phyloP scores from a whole-genome alignment of 805 yeast species.

The Candida parachauliodes region DNA sequence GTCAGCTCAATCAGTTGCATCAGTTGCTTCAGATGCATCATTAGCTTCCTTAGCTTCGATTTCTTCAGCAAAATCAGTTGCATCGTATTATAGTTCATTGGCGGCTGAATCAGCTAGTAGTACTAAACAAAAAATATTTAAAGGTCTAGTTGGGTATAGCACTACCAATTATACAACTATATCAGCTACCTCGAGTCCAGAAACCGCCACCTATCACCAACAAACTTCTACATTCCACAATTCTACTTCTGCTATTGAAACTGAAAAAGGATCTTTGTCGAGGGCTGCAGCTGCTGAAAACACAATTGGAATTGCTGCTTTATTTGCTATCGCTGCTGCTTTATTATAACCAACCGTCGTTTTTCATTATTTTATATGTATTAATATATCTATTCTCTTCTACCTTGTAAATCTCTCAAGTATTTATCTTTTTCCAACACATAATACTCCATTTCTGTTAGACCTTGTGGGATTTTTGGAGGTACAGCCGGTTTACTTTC shows the following conservation, averaged over 20 bases:
- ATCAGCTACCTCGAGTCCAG: neutral
- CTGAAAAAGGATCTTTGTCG: neutral
- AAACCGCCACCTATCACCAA: neutral
- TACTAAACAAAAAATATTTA: conserved; percentile 5
- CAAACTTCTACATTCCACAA: neutral
- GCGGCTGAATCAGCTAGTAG: conserved; percentile 6
- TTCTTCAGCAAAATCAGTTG: conserved; percentile 7
- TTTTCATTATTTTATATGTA: conserved; percentile 2
- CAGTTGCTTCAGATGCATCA: conserved; percentile 15
- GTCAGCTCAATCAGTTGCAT: conserved; percentile 15
- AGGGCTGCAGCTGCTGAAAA: neutral
- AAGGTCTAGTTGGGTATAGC: conserved; percentile 12
- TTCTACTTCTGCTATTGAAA: neutral
- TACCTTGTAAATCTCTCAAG: conserved; percentile 36
- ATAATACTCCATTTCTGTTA: conserved; percentile 40
- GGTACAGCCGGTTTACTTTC: conserved; percentile 39
- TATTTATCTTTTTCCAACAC: conserved; percentile 38
- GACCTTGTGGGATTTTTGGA: conserved; percentile 42
- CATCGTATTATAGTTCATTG: conserved; percentile 7
- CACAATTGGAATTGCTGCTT: conserved; percentile 15
- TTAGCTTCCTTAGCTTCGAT: conserved; percentile 8
- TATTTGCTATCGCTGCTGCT: conserved; percentile 23
- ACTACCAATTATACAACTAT: conserved; percentile 4
- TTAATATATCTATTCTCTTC: conserved; percentile 14
- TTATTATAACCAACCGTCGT: conserved; percentile 6